These are phyloP conservation scores for Ogataea hybrid DNA, from an alignment of 1,139 yeast species.

Conservation along the genomic window DNA sequence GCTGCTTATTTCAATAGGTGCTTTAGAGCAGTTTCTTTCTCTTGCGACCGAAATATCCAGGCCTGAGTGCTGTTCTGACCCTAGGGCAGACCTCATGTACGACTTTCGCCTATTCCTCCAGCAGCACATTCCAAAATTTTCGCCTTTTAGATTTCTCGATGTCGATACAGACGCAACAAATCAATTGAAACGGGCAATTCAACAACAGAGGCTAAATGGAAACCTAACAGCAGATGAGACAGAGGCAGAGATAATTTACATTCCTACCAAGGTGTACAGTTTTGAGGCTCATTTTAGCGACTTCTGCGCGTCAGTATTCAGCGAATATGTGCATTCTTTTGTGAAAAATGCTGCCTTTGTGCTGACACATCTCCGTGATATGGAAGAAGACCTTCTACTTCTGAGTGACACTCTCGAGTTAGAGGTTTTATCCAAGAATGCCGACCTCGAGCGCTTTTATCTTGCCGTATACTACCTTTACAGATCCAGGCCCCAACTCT, in stretches of 20 bases:
- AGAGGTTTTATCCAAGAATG: conserved; percentile 63
- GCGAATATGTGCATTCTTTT: too few species aligned
- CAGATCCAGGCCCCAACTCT: conserved; percentile 55
- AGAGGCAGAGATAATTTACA: too few species aligned
- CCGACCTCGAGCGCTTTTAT: conserved; percentile 87
- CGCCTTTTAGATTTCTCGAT: conserved; percentile 45
- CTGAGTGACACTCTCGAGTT: conserved; percentile 47
- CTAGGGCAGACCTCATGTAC: conserved; percentile 41
- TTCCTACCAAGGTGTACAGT: too few species aligned
- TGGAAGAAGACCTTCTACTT: conserved; percentile 79
- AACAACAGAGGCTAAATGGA: conserved; percentile 23
- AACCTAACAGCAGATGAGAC: conserved; percentile 18
- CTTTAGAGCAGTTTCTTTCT: conserved; percentile 73
- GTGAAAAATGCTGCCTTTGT: too few species aligned
- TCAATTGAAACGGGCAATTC: conserved; percentile 25
- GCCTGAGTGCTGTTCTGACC: conserved; percentile 22
- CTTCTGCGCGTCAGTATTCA: too few species aligned
- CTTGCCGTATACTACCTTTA: conserved; percentile 73
- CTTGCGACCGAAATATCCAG: conserved; percentile 65
- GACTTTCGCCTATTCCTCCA: conserved; percentile 70
- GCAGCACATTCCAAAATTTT: conserved; percentile 56
- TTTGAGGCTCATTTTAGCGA: too few species aligned
- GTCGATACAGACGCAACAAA: conserved; percentile 35
- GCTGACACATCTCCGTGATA: conserved; percentile 74
- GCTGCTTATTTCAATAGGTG: conserved; percentile 62